phyloP scores from a whole-genome alignment of 2,329 filamentous ascomycete species.

The Arthroderma sp. region DNA sequence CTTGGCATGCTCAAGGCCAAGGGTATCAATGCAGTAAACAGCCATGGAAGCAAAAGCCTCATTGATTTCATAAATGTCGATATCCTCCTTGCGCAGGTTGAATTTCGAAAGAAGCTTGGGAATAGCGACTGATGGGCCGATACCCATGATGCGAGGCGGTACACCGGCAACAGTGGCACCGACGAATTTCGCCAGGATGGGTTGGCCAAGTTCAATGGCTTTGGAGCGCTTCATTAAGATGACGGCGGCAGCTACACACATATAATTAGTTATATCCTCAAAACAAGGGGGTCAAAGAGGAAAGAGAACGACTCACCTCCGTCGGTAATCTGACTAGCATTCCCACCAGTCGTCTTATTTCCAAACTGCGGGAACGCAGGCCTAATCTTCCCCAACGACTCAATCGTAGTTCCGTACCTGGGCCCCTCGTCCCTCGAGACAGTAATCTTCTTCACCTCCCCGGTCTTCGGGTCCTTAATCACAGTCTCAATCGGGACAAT shows the following conservation, averaged over 20 bases:
- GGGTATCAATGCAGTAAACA: slow-evolving; percentile 73
- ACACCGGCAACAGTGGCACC: slow-evolving; percentile 83
- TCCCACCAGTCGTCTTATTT: slow-evolving; percentile 74
- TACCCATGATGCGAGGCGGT: slow-evolving; percentile 91
- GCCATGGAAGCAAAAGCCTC: slow-evolving; percentile 98
- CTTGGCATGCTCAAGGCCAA: slow-evolving; percentile 48
- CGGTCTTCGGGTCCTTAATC: slow-evolving; percentile 71
- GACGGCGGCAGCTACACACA: slow-evolving; percentile 11
- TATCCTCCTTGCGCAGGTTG: slow-evolving; percentile 64
- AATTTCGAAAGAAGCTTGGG: slow-evolving; percentile 74
- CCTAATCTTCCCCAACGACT: slow-evolving; percentile 70
- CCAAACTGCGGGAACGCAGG: slow-evolving; percentile 86
- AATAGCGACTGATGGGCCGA: slow-evolving; percentile 47
- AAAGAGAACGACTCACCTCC: slow-evolving; percentile 44
- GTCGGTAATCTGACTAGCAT: slow-evolving; percentile 89
- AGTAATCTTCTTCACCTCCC: slow-evolving; percentile 62
- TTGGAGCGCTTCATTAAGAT: slow-evolving; percentile 92
- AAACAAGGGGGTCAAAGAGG: not conserved
- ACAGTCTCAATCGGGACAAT: slow-evolving; percentile 76
- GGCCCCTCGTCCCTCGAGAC: slow-evolving; percentile 82
- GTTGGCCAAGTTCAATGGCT: slow-evolving; percentile 68
- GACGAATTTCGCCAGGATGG: slow-evolving; percentile 78
- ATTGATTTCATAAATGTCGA: slow-evolving; percentile 88
- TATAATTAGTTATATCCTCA: not conserved
- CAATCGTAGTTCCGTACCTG: slow-evolving; percentile 75